Evolutionary conservation across 768 basidiomycete species (phyloP).

Genomic region (Termitomyces heimii): DNA sequence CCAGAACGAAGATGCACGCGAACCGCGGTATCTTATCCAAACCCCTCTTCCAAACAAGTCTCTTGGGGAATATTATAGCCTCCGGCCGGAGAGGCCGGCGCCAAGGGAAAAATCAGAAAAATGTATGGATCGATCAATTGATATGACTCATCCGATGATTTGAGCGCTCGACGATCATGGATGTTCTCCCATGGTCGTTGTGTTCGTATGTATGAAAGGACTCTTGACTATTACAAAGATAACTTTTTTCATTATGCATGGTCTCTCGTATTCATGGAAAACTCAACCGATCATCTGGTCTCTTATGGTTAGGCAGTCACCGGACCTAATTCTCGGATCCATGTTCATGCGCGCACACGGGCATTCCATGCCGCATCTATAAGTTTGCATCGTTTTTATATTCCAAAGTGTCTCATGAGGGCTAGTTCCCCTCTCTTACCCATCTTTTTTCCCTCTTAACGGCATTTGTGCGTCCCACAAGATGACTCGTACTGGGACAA

Average conservation of each 20-base stretch:
- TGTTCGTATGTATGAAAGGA: background rate
- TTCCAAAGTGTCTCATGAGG: background rate
- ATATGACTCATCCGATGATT: background rate
- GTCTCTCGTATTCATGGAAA: background rate
- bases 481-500: conserved; percentile 4
- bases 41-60: too few relatives aligned
- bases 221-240: background rate
- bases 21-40: too few relatives aligned
- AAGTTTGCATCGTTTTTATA: background rate
- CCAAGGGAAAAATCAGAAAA: background rate
- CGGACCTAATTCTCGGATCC: background rate
- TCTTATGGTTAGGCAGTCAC: background rate
- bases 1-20: background rate
- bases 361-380: conserved; percentile 1
- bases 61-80: background rate
- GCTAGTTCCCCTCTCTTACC: background rate
- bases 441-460: background rate
- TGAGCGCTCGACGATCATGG: background rate
- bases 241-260: background rate
- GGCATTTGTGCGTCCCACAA: background rate
- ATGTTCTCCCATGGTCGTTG: background rate
- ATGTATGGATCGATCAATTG: background rate
- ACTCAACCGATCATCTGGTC: background rate
- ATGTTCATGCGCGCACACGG: background rate
- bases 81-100: background rate